Conservation (phyloP, 331 rosid genomes). For the Quercus tomentella region DNA sequence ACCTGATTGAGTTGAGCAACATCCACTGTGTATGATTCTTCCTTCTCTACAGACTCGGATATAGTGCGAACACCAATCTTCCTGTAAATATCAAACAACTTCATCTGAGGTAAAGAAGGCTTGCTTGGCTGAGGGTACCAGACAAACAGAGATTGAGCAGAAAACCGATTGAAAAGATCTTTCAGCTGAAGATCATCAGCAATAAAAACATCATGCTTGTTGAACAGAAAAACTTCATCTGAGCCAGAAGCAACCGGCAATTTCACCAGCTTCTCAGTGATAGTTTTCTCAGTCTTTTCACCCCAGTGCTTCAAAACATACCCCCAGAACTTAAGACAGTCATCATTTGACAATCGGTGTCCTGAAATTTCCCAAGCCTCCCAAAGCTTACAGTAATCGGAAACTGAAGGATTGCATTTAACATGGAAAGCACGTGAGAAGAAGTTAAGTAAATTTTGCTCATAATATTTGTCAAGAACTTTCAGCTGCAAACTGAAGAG, state of each 20-base stretch:
- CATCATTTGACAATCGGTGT: conserved; percentile 22
- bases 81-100: conserved; percentile 41
- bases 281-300: conserved; percentile 19
- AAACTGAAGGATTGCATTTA: conserved; percentile 36
- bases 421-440: conserved; percentile 43
- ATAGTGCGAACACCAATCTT: conserved; percentile 49
- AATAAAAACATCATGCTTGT: conserved; percentile 45
- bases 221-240: conserved; percentile 31
- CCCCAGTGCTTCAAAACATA: conserved; percentile 36
- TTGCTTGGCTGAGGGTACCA: conserved; percentile 55
- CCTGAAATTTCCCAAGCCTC: conserved; percentile 49
- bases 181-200: conserved; percentile 63
- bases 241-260: conserved; percentile 42
- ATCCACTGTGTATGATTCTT: conserved; percentile 22
- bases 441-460: conserved; percentile 30
- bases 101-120: conserved; percentile 23
- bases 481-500: conserved; percentile 48
- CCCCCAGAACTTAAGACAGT: conserved; percentile 63
- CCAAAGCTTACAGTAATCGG: conserved; percentile 64
- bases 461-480: conserved; percentile 36
- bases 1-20: conserved; percentile 13
- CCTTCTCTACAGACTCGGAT: conserved; percentile 48
- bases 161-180: conserved; percentile 42
- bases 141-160: conserved; percentile 40
- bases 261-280: conserved; percentile 38